Percentiles rank a stretch among this genome's conserved stretches.
Evolutionary conservation across 2,329 filamentous ascomycete genomes (phyloP).

Genomic region (Hypoxylon sp.): DNA sequence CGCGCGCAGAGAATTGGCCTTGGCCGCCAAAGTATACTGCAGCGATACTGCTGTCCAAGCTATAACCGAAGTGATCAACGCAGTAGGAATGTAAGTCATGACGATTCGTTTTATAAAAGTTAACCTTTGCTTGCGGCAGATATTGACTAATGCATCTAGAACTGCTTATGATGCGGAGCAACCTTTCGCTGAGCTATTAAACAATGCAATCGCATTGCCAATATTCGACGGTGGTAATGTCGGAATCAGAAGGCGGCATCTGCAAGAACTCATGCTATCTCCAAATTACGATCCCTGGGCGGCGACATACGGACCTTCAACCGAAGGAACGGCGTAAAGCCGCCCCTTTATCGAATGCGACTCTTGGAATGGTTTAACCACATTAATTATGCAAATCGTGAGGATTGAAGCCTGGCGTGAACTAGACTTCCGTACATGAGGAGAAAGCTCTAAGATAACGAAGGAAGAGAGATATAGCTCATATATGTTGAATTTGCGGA

Average conservation of each 20-base stretch:
- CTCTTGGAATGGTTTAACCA: background rate
- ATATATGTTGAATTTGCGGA: too few relatives aligned
- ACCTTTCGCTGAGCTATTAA: slow-evolving; percentile 61
- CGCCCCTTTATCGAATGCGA: background rate
- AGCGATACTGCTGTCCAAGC: slow-evolving; percentile 65
- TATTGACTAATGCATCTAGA: slow-evolving; percentile 44
- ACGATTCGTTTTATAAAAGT: background rate
- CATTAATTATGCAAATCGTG: background rate
- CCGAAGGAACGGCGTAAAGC: background rate
- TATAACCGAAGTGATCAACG: slow-evolving; percentile 65
- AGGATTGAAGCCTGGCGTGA: background rate
- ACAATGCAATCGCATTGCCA: slow-evolving; percentile 62
- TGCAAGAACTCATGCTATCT: slow-evolving; percentile 62
- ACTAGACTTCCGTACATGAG: background rate
- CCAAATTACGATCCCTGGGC: slow-evolving; percentile 64
- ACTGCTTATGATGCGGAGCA: slow-evolving; percentile 59
- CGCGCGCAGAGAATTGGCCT: slow-evolving; percentile 61
- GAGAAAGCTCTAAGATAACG: background rate
- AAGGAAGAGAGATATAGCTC: background rate
- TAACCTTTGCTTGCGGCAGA: background rate
- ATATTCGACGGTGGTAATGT: slow-evolving; percentile 70
- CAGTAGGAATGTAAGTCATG: slow-evolving; percentile 63
- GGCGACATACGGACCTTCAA: slow-evolving; percentile 50
- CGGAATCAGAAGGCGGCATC: slow-evolving; percentile 64
- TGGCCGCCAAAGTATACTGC: slow-evolving; percentile 67